Evolutionary conservation across 257 asterid species (phyloP).

Genomic region (Cinchona pubescens): DNA sequence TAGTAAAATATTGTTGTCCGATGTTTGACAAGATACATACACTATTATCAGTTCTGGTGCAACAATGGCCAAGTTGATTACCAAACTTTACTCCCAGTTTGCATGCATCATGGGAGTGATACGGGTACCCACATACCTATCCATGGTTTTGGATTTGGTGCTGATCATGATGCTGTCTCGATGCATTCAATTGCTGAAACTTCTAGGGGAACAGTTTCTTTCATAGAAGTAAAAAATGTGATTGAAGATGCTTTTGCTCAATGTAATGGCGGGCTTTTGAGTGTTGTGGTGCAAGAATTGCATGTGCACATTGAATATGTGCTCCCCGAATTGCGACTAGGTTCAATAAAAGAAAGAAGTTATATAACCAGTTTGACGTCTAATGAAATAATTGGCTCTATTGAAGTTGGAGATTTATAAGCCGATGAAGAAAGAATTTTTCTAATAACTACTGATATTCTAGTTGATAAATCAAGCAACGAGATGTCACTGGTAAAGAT

Average conservation of each 20-base stretch:
- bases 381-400: slow-evolving; percentile 44
- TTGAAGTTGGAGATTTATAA: slow-evolving; percentile 77
- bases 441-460: slow-evolving; percentile 55
- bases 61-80: slow-evolving; percentile 19
- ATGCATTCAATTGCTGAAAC: slow-evolving; percentile 80
- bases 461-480: slow-evolving; percentile 32
- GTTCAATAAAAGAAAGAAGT: slow-evolving; percentile 70
- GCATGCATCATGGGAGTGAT: slow-evolving; percentile 41
- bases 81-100: slow-evolving; percentile 55
- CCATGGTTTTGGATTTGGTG: slow-evolving; percentile 86
- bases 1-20: slow-evolving; percentile 75
- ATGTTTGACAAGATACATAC: slow-evolving; percentile 91
- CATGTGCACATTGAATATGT: slow-evolving; percentile 59
- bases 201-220: slow-evolving; percentile 95
- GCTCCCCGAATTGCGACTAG: slow-evolving; percentile 41
- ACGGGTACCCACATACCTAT: slow-evolving; percentile 54
- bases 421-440: slow-evolving; percentile 94
- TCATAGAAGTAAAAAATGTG: slow-evolving; percentile 70
- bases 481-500: slow-evolving; percentile 59
- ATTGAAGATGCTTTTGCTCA: slow-evolving; percentile 99
- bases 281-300: slow-evolving; percentile 74
- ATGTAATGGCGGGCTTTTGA: slow-evolving; percentile 90
- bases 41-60: slow-evolving; percentile 25
- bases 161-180: slow-evolving; percentile 72
- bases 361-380: slow-evolving; percentile 41